Percentiles rank a stretch among this genome's conserved stretches.
Conservation (phyloP, 345 rosid species). For the Eutrema japonicum region DNA sequence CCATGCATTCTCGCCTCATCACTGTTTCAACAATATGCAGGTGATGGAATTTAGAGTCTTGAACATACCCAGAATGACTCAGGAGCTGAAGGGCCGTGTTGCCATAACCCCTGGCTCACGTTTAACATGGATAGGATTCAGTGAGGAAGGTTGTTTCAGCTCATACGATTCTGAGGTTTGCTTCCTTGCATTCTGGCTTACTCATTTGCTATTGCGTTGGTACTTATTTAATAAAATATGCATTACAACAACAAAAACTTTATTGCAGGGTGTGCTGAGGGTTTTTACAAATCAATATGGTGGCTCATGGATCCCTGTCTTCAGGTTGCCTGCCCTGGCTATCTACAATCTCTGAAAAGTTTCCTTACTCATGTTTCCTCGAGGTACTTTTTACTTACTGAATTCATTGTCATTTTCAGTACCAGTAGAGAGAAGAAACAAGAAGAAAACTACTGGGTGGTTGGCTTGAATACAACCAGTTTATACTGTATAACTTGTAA, state of each 20-base stretch:
- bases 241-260: conserved; percentile 25
- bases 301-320: conserved; percentile 94
- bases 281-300: conserved; percentile 73
- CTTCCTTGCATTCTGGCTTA: conserved; percentile 14
- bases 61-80: conserved; percentile 63
- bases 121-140: conserved; percentile 85
- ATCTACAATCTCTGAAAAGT: conserved; percentile 26
- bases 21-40: conserved; percentile 49
- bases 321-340: conserved; percentile 61
- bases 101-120: conserved; percentile 83
- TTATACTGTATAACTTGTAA: conserved; percentile 77
- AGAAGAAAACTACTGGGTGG: conserved; percentile 85
- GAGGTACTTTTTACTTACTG: conserved; percentile 4
- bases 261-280: conserved; percentile 74
- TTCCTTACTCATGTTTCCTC: conserved; percentile 3
- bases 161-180: conserved; percentile 85
- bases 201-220: conserved; percentile 24
- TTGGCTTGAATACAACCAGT: conserved; percentile 74
- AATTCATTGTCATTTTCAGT: conserved; percentile 49
- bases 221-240: conserved; percentile 1
- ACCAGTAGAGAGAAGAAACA: conserved; percentile 66
- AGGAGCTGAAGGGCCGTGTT: conserved; percentile 65
- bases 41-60: conserved; percentile 74
- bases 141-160: conserved; percentile 87
- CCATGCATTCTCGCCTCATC: conserved; percentile 9